A percentile compares a stretch with the other conserved stretches of the same genome.
Evolutionary conservation across 306 rosid genomes (phyloP).

Genomic region (Casuarina cunninghamiana): DNA sequence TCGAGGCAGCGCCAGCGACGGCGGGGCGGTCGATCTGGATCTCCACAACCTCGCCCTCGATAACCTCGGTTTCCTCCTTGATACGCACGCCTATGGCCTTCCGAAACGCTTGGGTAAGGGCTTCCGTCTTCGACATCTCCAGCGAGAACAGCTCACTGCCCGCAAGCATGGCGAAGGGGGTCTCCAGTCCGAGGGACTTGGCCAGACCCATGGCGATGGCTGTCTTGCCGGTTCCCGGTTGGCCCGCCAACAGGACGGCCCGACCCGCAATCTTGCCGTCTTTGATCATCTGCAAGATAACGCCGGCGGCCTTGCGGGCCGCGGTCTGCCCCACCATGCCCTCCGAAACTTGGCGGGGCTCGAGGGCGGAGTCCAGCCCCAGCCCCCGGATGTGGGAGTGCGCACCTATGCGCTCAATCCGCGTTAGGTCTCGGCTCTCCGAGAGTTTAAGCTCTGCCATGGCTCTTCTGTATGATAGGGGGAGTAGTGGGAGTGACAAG

Average conservation of each 20-base stretch:
- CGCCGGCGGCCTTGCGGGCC: slow-evolving; percentile 94
- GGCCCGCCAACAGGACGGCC: slow-evolving; percentile 85
- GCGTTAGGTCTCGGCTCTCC: slow-evolving; percentile 87
- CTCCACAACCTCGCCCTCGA: slow-evolving; percentile 96
- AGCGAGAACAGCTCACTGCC: slow-evolving; percentile 96
- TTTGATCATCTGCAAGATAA: slow-evolving; percentile 84
- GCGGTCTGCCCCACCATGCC: slow-evolving; percentile 96
- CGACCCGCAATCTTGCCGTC: slow-evolving; percentile 95
- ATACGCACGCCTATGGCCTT: slow-evolving; percentile 92
- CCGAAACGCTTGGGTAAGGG: slow-evolving; percentile 83
- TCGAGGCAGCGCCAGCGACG: slow-evolving; percentile 74
- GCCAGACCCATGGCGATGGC: slow-evolving; percentile 99
- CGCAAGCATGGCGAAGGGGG: slow-evolving; percentile 95
- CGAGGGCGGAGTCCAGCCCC: slow-evolving; percentile 85
- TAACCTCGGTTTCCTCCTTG: slow-evolving; percentile 95
- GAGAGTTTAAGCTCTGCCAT: slow-evolving; percentile 75
- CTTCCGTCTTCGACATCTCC: slow-evolving; percentile 94
- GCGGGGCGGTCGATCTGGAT: slow-evolving; percentile 92
- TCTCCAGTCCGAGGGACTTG: slow-evolving; percentile 87
- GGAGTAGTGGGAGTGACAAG: not conserved
- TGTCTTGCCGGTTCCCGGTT: slow-evolving; percentile 96
- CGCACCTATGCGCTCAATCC: slow-evolving; percentile 97
- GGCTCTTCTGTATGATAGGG: not conserved
- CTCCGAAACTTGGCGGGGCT: slow-evolving; percentile 81
- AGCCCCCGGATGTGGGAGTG: slow-evolving; percentile 98